phyloP scores from a whole-genome alignment of 2,329 filamentous ascomycete species.

The Nannizziopsis arthrosporioides region DNA sequence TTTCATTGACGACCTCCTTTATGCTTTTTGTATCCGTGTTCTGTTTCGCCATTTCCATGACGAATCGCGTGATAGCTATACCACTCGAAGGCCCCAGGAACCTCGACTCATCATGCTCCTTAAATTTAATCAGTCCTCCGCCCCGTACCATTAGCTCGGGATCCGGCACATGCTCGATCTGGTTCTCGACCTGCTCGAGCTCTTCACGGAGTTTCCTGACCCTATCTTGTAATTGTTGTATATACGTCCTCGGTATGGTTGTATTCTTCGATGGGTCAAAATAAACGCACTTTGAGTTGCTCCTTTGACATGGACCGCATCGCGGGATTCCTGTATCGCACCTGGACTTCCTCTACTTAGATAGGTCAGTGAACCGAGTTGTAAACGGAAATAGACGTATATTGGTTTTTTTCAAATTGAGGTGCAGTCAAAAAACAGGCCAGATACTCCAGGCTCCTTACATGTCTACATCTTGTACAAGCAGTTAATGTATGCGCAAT shows the following conservation, averaged over 20 bases:
- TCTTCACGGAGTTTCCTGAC: constrained; percentile 73
- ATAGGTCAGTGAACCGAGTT: not conserved
- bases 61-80: constrained; percentile 83
- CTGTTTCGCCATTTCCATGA: constrained; percentile 93
- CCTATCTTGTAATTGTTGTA: constrained; percentile 79
- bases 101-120: constrained; percentile 75
- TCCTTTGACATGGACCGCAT: constrained; percentile 85
- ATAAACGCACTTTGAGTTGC: constrained; percentile 86
- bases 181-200: constrained; percentile 64
- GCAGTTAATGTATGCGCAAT: constrained; percentile 14
- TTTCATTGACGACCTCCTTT: constrained; percentile 77
- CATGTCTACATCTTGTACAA: constrained; percentile 14
- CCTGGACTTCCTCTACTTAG: constrained; percentile 71
- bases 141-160: constrained; percentile 78
- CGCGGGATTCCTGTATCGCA: constrained; percentile 88
- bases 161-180: constrained; percentile 58
- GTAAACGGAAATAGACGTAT: not conserved
- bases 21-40: constrained; percentile 86
- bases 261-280: constrained; percentile 78
- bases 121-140: constrained; percentile 71
- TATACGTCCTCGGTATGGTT: constrained; percentile 82
- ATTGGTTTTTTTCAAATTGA: not conserved
- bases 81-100: constrained; percentile 91
- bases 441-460: not conserved
- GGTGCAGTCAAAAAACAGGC: not conserved